Conservation (phyloP, 1,139 yeast species). For the Debaryomycetaceae sp. region DNA sequence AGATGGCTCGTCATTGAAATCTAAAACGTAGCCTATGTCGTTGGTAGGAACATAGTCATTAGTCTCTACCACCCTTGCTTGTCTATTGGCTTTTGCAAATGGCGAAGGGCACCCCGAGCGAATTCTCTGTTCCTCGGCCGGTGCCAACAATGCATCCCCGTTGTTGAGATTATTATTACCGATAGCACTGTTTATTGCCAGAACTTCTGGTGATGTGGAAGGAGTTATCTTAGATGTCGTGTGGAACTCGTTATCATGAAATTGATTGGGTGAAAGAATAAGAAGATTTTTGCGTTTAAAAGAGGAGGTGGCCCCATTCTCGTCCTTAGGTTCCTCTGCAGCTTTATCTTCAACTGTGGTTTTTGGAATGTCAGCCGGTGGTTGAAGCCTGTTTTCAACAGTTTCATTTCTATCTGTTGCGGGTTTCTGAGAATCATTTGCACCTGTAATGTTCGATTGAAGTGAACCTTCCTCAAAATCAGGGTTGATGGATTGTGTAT, state of each 20-base stretch:
- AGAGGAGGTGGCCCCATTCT: constrained; percentile 2
- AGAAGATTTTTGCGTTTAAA: constrained; percentile 32
- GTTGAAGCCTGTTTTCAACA: constrained; percentile 12
- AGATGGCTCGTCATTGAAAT: neutral
- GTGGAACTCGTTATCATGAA: constrained; percentile 34
- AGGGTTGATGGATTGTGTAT: neutral
- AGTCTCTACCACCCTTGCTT: constrained; percentile 46
- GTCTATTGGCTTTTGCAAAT: constrained; percentile 43
- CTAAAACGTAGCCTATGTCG: constrained; percentile 5
- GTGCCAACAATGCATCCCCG: constrained; percentile 1
- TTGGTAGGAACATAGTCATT: constrained; percentile 24
- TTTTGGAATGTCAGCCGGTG: constrained; percentile 17
- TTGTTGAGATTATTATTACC: neutral
- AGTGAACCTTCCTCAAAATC: neutral
- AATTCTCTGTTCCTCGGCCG: constrained; percentile 15
- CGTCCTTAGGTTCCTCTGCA: neutral
- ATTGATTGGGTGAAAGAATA: constrained; percentile 41
- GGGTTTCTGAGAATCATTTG: neutral
- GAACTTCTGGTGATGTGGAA: constrained; percentile 1
- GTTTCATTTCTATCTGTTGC: neutral
- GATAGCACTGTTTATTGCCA: neutral
- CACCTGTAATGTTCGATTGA: neutral
- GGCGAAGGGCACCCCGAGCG: constrained; percentile 37
- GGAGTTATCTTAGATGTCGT: constrained; percentile 8
- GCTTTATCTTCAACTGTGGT: neutral